Percentiles rank a stretch among this genome's conserved stretches.
These are phyloP conservation scores for Colletotrichum endophyticum DNA, from an alignment of 2,329 filamentous ascomycete species.

Conservation along the genomic window DNA sequence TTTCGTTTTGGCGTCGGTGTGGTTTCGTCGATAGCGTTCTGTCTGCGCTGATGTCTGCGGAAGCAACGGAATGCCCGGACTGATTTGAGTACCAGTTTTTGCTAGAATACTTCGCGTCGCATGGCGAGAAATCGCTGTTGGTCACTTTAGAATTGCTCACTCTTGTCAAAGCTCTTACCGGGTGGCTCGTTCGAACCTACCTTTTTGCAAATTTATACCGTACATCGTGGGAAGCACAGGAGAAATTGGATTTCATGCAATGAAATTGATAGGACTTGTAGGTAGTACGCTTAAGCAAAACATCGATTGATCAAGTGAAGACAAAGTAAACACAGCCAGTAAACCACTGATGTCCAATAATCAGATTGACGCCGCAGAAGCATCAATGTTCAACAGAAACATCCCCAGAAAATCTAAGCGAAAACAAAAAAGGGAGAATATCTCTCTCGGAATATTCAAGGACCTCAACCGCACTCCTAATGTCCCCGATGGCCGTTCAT, in stretches of 20 bases:
- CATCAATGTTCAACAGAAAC: background rate
- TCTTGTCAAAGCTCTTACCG: background rate
- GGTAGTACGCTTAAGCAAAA: fast-evolving
- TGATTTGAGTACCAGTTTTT: background rate
- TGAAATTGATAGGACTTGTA: background rate
- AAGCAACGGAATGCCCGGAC: background rate
- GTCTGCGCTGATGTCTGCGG: background rate
- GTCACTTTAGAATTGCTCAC: background rate
- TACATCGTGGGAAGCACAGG: background rate
- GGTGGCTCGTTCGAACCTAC: background rate
- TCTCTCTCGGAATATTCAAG: background rate
- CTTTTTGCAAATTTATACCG: background rate
- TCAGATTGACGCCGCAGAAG: background rate
- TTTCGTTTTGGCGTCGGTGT: background rate
- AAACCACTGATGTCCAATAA: background rate
- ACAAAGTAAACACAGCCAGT: background rate
- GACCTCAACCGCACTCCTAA: background rate
- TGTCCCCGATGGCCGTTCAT: background rate
- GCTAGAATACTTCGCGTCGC: background rate
- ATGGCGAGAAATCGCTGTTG: background rate
- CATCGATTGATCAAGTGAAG: background rate
- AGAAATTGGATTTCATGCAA: background rate
- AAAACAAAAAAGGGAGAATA: background rate
- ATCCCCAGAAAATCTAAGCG: background rate
- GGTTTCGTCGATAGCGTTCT: background rate